Evolutionary conservation across 2,329 filamentous ascomycete genomes (phyloP), one percentile per base, ranked within the genome.

Genomic region (Pseudogymnoascus sp.): DNA sequence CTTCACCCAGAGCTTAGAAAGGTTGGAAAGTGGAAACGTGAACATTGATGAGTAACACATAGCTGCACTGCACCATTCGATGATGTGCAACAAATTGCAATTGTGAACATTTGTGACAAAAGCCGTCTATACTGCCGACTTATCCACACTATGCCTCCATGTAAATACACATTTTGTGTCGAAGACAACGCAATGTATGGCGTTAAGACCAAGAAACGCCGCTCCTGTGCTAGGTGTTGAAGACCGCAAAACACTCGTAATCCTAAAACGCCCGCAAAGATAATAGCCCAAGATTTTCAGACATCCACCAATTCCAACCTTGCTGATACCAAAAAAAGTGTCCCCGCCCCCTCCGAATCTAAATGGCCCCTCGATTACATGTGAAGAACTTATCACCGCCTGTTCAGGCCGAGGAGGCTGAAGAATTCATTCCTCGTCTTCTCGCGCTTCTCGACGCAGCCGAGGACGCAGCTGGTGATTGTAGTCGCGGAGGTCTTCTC

Each of bases 351-450:
- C 51, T 11, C n/a, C 25, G 6, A 3, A 54, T 54, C 48, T 54
- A 54, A 54, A 54, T 31, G 25, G 25, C n/a, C n/a, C 48, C 23
- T 31, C 48, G 13, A 54, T 31, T 54, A 54, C 25, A 54, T 34
- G 14, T 31, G n/a, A 54, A 34, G 31, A 51, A 34, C 25, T 34
- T 34, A 34, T 69, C 61, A 81, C 68, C 75, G 74, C 68, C 78
- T 77, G 75, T 90, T 86, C 64, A 92, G 76, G 41, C 84, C 84
- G 36, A 88, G 80, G 37, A 99, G 82, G 71, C 88, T 96, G 73
- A 99, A 79, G 73, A 99, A 99, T 77, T 99, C 95, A 75, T 96
- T 96, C 71, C 95, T 83, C 10, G 93, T 97, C 82, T 96, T 97
- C 66, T 92, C 91, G 71, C 90, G 92, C 66, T 88, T 88, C 73